A percentile compares a stretch with the other conserved stretches of the same genome.
phyloP scores from a whole-genome alignment of 352 stramenopile species.

The Phytopythium kandeliae region DNA sequence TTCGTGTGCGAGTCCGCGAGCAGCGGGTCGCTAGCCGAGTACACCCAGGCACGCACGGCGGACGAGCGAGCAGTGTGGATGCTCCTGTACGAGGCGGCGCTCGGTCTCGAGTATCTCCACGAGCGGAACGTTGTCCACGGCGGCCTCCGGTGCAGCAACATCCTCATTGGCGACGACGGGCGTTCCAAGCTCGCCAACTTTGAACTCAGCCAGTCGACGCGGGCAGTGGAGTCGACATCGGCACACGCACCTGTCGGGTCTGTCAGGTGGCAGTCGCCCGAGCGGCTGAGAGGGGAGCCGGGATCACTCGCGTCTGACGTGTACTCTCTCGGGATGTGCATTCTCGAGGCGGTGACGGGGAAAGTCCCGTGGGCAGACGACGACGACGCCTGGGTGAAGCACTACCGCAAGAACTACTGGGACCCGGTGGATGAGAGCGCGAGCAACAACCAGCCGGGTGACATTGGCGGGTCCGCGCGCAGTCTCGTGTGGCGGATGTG shows the following conservation, averaged over 20 bases:
- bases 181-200: slow-evolving; percentile 9
- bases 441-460: neutral
- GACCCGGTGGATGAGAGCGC: neutral
- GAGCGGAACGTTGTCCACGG: slow-evolving; percentile 15
- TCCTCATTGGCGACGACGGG: slow-evolving; percentile 9
- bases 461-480: neutral
- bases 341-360: neutral
- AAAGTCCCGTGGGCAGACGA: neutral
- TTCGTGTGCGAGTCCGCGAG: slow-evolving; percentile 10
- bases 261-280: neutral
- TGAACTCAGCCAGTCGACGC: neutral
- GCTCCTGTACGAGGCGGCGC: slow-evolving; percentile 15
- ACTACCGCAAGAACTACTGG: neutral
- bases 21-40: slow-evolving; percentile 10
- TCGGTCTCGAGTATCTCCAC: slow-evolving; percentile 25
- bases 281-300: neutral
- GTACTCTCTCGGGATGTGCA: neutral
- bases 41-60: neutral
- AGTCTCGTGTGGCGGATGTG: neutral
- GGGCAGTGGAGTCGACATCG: neutral
- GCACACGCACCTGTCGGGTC: neutral
- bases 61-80: slow-evolving; percentile 2
- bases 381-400: slow-evolving; percentile 1
- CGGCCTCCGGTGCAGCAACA: slow-evolving; percentile 5
- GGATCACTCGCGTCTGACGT: neutral